Evolutionary conservation across 1,139 yeast genomes (phyloP), one percentile per base, ranked within the genome.

Genomic region (Yamadazyma sp.): DNA sequence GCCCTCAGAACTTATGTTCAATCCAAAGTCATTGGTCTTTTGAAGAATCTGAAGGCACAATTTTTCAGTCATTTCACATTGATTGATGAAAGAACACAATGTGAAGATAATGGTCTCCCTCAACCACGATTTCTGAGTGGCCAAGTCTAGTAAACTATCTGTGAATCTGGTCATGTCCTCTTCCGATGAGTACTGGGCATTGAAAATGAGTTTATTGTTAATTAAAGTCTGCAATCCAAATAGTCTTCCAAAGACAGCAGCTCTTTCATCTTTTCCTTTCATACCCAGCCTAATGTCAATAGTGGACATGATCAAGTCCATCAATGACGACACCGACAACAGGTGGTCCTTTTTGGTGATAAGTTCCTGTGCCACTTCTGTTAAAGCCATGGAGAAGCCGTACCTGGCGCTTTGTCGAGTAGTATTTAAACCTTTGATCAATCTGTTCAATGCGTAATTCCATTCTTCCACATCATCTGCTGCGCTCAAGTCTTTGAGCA

Each of bases 341-440:
- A 67, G 64, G 43, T 63, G 57, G 11, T 48, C 50, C 1, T 50
- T 33, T 11, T 56, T 55, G 6, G 58, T 51, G 6, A 68, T 54
- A n/a, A 75, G 59, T 37, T 77, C 66, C 16, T 83, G 70, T 16
- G 81, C 64, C 1, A 88, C 69, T 58, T 92, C 97, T 1, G 92
- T 80, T 33, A 92, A 65, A 29, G 96, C 94, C 76, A 88, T 78
- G 3, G 96, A 86, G 52, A 85, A 90, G 2, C 98, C 98, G 30
- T 86, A 64, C 41, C 97, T 68, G 1, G 96, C 95, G 34, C 89
- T 74, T 31, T 86, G 95, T 53, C 94, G 76, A 14, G 89, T 76
- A 10, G 96, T 85, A 8, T 87, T 73, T 32, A 92, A 68, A 34
- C 97, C 97, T 49, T 81, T 82, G 42, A 87, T 73, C 43, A 92